Evolutionary conservation across 352 stramenopile species (phyloP), one percentile per base, ranked within the genome.

Genomic region (Phytophthora cajani): DNA sequence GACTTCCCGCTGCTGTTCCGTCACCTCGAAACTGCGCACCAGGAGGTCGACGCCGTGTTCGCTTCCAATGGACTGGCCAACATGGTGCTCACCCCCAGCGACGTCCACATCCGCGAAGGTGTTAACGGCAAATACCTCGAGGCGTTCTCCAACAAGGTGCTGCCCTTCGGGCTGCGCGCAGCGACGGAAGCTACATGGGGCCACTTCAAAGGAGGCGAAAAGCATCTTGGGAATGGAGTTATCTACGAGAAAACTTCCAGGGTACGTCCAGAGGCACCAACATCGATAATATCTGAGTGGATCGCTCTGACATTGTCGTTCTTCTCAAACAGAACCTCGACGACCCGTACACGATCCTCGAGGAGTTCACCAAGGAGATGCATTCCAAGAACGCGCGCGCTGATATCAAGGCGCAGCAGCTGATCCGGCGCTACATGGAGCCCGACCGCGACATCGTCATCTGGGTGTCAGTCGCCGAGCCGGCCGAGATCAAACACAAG

Each of bases 341-440:
- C 19, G 66, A 75, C 32, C 71, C 71, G 56, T 78, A 87, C 58
- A 85, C 78, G 36, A 82, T 90, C 38, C 56, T 88, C 32, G 82
- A 88, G 32, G 80, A 79, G 42, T 81, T 87, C 55, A 77, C 72
- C 19, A 80, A 88, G 33, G 82, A 90, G 67, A 68, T 87, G 17
- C 54, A 75, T 21, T 74, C 69, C n/a, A 85, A 85, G 53, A 69
- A 79, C 33, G 79, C 70, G 9, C 72, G 69, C 6, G 81, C 83
- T 21, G 69, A 87, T 40, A 86, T 91, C 62, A 65, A 74, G 14
- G 72, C 83, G 30, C 72, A 86, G 33, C 81, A 91, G 51, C 65
- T 88, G n/a, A 50, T 89, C 21, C 79, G 80, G 8, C 78, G 83
- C 12, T 85, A 85, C 70, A 69, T 82, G 16, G 79, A 89, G 30